Base-by-base conservation (phyloP, 1,284 basidiomycete genomes). In the Taiwanofungus camphoratus region DNA sequence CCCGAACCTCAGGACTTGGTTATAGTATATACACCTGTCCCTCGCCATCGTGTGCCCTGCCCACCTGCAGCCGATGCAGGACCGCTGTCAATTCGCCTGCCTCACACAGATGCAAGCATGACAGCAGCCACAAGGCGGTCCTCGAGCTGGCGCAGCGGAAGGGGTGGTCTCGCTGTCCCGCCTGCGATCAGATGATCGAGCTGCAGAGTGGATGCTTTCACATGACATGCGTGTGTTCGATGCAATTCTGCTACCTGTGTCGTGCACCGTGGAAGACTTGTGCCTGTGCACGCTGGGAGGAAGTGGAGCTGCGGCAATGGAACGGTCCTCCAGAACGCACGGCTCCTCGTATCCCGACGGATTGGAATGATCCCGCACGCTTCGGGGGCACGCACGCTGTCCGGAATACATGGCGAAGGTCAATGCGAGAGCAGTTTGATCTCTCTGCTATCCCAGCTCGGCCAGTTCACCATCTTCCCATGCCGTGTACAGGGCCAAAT, bases 81-180 rank as follows among this genome's bases (percentile, higher is more conserved):
- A 29, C 41, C 33, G 47, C 48, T 18, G 46, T 58, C 26, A 52
- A 52, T 40, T 32, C 39, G n/a, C 35, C 20, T 13, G 16, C 33
- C 21, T 55, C 39, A 35, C 47, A 54, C 35, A 23, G 31, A 5
- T 62, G 60, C 43, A 15, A 36, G 16, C 36, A 51, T 44, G 38
- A 51, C 6, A 22, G 26, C 7, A 37, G 55, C 39, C 18, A 52
- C 55, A 4, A 37, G 27, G 45, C 31, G 20, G 59, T 67, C 6
- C 58, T 70, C 42, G 57, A 49, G 5, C 58, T 70, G 33, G 58
- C 62, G 6, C 52, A 55, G 12, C 29, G 56, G 31, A 35, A 55
- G 12, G 68, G 67, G 2, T 74, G 71, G 71, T 56, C 64, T 7
- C 65, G 68, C 18, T 73, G 71, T 45, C 69, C 71, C 0, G 65